These are phyloP conservation scores for Salix caprea DNA, from an alignment of 345 rosid species.

Conservation along the genomic window DNA sequence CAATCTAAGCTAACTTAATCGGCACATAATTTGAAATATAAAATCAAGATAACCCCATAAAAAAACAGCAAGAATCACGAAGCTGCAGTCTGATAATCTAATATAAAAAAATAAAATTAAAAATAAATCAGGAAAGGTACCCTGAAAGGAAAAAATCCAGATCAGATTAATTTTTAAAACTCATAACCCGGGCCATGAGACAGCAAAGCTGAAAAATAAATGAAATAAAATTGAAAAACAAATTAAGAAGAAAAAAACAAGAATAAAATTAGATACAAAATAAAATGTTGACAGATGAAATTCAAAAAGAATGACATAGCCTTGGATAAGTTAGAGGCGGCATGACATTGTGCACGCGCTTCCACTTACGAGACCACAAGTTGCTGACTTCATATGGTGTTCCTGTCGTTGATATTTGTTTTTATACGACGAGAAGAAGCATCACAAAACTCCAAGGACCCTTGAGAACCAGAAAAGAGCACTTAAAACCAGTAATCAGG, in stretches of 20 bases:
- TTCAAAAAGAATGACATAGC: too few species aligned
- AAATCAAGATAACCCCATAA: accelerated
- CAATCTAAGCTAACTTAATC: too few species aligned
- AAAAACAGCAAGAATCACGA: too few species aligned
- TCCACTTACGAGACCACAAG: background rate
- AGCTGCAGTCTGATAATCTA: accelerated
- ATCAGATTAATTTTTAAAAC: too few species aligned
- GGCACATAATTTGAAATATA: too few species aligned
- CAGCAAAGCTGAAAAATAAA: too few species aligned
- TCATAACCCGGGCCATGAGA: accelerated
- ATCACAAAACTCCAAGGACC: background rate
- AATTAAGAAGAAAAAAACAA: too few species aligned
- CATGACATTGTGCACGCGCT: background rate
- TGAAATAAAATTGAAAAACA: background rate
- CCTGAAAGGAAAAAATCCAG: accelerated
- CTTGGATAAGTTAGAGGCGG: too few species aligned
- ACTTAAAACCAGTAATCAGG: background rate
- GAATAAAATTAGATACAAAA: too few species aligned
- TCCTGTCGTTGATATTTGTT: background rate
- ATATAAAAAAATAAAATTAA: too few species aligned
- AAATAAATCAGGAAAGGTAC: too few species aligned
- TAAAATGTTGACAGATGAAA: too few species aligned
- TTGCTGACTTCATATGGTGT: background rate
- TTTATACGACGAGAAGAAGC: background rate
- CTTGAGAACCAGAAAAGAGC: background rate